A percentile compares a stretch with the other conserved stretches of the same genome.
Evolutionary conservation across 1,284 basidiomycete species (phyloP).

Genomic region (Ustilago crameri): DNA sequence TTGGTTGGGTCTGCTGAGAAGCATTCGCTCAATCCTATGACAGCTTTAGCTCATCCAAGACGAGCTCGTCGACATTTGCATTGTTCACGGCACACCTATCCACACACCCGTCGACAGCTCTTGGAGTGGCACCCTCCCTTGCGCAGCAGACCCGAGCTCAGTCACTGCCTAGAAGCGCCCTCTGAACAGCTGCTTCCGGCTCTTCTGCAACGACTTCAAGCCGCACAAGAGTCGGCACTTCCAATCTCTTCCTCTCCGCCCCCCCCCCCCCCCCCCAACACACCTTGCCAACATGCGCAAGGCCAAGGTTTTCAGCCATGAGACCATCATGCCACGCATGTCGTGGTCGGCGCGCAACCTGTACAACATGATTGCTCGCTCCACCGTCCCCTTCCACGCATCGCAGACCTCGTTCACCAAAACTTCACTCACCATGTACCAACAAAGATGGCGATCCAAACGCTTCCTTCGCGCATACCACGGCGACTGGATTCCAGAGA

Average conservation of each 20-base stretch:
- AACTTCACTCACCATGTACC: constrained; percentile 79
- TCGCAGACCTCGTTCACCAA: constrained; percentile 74
- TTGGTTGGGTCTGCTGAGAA: constrained; percentile 7
- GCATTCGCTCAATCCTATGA: neutral
- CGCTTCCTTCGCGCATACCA: constrained; percentile 92
- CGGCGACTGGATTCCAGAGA: constrained; percentile 92
- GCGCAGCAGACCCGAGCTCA: too few species aligned
- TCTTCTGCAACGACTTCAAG: neutral
- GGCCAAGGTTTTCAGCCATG: constrained; percentile 60
- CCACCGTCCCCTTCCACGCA: constrained; percentile 53
- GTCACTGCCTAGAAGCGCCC: neutral
- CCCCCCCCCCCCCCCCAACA: neutral
- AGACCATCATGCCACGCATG: constrained; percentile 63
- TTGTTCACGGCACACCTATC: neutral
- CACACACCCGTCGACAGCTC: neutral
- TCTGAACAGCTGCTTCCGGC: too few species aligned
- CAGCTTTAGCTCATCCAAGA: neutral
- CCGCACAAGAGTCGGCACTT: too few species aligned
- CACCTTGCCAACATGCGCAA: constrained; percentile 51
- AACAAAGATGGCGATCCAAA: constrained; percentile 92
- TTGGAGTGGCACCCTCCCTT: too few species aligned
- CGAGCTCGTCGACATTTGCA: neutral
- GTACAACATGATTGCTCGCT: constrained; percentile 77
- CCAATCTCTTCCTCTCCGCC: neutral
- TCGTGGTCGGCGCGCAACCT: constrained; percentile 81